These are phyloP conservation scores for Cordyceps sp. DNA, from an alignment of 2,329 filamentous ascomycete genomes.

Conservation along the genomic window DNA sequence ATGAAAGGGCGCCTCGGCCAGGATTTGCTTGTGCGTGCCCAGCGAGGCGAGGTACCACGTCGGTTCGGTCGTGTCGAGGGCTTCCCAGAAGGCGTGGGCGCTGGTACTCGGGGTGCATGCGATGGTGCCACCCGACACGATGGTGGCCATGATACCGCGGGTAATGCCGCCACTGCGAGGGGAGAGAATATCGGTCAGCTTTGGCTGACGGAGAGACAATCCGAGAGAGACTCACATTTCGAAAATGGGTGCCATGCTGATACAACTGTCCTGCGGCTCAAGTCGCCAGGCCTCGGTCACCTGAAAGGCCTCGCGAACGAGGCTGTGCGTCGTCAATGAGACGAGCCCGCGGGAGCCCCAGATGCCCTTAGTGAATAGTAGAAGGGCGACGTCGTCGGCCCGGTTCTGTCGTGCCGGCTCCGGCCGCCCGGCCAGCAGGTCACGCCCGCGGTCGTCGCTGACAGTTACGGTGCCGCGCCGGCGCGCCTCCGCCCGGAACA, in stretches of 20 bases:
- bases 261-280: background rate
- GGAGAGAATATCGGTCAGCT: too few species aligned
- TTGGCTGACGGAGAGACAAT: too few species aligned
- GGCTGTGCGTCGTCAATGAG: background rate
- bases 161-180: too few species aligned
- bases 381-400: slow-evolving; percentile 1
- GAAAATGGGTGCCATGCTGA: slow-evolving; percentile 2
- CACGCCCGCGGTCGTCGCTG: background rate
- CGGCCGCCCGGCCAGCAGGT: background rate
- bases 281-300: slow-evolving; percentile 1
- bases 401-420: slow-evolving; percentile 1
- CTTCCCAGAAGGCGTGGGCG: too few species aligned
- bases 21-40: too few species aligned
- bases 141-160: too few species aligned
- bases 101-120: too few species aligned
- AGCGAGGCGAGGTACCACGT: too few species aligned
- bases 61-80: too few species aligned
- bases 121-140: too few species aligned
- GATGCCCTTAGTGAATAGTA: slow-evolving; percentile 1
- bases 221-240: slow-evolving; percentile 3
- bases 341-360: slow-evolving; percentile 2
- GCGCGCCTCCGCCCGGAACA: background rate
- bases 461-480: background rate
- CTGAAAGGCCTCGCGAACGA: slow-evolving; percentile 1
- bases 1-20: too few species aligned